Evolutionary conservation across 352 stramenopile genomes (phyloP).

Genomic region (Nothophytophthora sp.): DNA sequence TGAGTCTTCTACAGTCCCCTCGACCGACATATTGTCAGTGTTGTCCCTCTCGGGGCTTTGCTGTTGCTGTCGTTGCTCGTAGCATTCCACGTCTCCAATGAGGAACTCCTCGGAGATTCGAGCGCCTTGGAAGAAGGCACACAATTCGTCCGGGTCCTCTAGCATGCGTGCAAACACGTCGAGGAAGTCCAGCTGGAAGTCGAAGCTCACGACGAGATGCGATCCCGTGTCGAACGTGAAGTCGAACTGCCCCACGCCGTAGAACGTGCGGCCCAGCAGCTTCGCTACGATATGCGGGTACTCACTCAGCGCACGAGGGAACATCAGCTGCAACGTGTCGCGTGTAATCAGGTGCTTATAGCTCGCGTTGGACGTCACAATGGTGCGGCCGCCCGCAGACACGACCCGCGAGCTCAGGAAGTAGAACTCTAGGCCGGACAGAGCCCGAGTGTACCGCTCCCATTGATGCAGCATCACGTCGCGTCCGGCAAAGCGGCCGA

Average conservation of each 20-base stretch:
- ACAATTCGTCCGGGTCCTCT: slow-evolving; percentile 37
- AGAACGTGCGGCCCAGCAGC: slow-evolving; percentile 34
- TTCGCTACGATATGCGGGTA: slow-evolving; percentile 24
- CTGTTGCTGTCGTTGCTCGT: slow-evolving; percentile 6
- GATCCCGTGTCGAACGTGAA: slow-evolving; percentile 48
- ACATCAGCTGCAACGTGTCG: slow-evolving; percentile 53
- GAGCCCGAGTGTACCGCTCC: slow-evolving; percentile 43
- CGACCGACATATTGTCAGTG: no score
- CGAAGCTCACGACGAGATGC: slow-evolving; percentile 38
- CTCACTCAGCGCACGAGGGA: slow-evolving; percentile 35
- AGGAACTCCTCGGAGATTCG: slow-evolving; percentile 52
- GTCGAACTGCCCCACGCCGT: slow-evolving; percentile 31
- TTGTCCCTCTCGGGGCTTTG: background rate
- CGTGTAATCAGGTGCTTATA: slow-evolving; percentile 44
- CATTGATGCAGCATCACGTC: slow-evolving; percentile 54
- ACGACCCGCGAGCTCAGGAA: slow-evolving; percentile 36
- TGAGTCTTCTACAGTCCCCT: no score
- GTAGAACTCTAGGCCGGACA: slow-evolving; percentile 37
- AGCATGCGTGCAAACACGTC: slow-evolving; percentile 41
- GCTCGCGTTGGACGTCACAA: slow-evolving; percentile 41
- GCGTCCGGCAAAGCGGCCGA: slow-evolving; percentile 41
- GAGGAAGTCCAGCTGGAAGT: slow-evolving; percentile 49
- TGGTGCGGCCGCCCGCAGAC: slow-evolving; percentile 9
- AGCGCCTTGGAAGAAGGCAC: slow-evolving; percentile 37
- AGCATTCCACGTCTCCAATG: slow-evolving; percentile 44